A percentile compares a stretch with the other conserved stretches of the same genome.
Evolutionary conservation across 179 eudicot genomes (phyloP).

Genomic region (Camellia oleifera): DNA sequence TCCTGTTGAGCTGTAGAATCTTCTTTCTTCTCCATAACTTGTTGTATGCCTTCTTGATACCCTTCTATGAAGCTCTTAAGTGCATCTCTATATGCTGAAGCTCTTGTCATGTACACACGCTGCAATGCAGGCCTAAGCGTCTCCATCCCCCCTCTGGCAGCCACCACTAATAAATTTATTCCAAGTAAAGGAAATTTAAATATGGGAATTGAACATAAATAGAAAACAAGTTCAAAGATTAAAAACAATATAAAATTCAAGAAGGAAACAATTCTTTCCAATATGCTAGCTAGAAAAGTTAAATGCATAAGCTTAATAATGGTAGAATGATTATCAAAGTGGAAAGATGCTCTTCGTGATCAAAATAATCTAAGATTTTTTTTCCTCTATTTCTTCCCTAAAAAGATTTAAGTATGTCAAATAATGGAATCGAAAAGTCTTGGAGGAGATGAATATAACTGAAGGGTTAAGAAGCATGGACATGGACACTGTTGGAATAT

Average conservation of each 20-base stretch:
- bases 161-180: constrained; percentile 47
- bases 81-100: constrained; percentile 87
- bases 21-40: constrained; percentile 69
- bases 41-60: constrained; percentile 82
- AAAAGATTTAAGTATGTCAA: too few relatives aligned
- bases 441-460: too few relatives aligned
- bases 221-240: constrained; percentile 8
- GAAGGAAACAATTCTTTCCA: not conserved
- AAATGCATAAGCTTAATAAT: not conserved
- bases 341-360: not conserved
- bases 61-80: constrained; percentile 76
- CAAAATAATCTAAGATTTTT: too few relatives aligned
- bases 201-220: not conserved
- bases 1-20: constrained; percentile 38
- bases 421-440: too few relatives aligned
- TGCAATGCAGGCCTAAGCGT: constrained; percentile 78
- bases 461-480: too few relatives aligned
- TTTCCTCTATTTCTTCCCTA: too few relatives aligned
- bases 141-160: constrained; percentile 97
- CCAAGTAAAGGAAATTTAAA: constrained; percentile 1
- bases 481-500: too few relatives aligned
- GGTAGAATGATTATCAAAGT: not conserved
- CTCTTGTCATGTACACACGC: constrained; percentile 86
- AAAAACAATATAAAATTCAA: constrained; percentile 7
- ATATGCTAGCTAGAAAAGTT: not conserved